Evolutionary conservation across 2,329 filamentous ascomycete genomes (phyloP).

Genomic region (Venturia oleaginea): DNA sequence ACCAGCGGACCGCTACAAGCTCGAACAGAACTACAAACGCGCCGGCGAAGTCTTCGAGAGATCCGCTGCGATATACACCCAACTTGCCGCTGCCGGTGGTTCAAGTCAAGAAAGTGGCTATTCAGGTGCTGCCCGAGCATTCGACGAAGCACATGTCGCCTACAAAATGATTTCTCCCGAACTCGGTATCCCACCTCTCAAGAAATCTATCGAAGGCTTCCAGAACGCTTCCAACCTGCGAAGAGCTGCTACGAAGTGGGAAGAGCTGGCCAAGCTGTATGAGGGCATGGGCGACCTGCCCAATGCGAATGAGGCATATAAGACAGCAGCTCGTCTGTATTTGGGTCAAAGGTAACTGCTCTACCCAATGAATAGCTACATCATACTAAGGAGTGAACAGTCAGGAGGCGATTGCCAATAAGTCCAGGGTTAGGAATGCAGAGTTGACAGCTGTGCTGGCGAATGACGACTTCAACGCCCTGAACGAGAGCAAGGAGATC

Average conservation of each 20-base stretch:
- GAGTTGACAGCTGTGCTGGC: constrained; percentile 63
- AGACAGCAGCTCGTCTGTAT: constrained; percentile 54
- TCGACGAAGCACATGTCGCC: constrained; percentile 88
- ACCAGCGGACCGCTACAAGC: constrained; percentile 6
- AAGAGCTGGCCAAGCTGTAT: constrained; percentile 77
- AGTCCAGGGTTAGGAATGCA: constrained; percentile 75
- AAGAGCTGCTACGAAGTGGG: constrained; percentile 81
- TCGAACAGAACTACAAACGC: constrained; percentile 1
- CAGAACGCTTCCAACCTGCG: constrained; percentile 84
- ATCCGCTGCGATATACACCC: constrained; percentile 37
- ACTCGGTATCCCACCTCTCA: constrained; percentile 71
- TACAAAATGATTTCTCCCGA: constrained; percentile 79
- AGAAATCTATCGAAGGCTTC: constrained; percentile 75
- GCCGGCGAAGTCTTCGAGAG: constrained; percentile 4
- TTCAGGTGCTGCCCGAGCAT: constrained; percentile 82
- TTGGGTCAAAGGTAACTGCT: constrained; percentile 47
- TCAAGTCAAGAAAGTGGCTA: constrained; percentile 54
- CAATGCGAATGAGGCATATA: constrained; percentile 72
- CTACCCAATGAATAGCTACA: no score
- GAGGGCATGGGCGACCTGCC: constrained; percentile 76
- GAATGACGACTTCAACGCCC: neutral
- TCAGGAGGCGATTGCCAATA: constrained; percentile 56
- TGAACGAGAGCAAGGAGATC: constrained; percentile 58
- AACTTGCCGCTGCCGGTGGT: constrained; percentile 39
- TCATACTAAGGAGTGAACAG: no score